A percentile compares a stretch with the other conserved stretches of the same genome.
phyloP scores from a whole-genome alignment of 495 filamentous ascomycete species.

The Oleoguttula mirabilis region DNA sequence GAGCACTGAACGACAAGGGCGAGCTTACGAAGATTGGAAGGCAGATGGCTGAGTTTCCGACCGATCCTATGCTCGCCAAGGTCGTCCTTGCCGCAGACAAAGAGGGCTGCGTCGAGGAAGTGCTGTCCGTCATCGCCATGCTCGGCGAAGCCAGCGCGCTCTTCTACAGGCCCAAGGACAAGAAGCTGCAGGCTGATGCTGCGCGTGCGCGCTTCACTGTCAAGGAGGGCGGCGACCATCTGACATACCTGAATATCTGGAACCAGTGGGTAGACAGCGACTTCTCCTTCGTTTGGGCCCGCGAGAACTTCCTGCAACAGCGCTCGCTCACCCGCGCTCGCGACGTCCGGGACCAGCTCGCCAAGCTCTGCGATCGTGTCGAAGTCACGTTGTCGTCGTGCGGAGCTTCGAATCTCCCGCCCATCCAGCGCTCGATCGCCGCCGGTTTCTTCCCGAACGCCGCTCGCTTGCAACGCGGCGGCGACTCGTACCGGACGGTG shows the following conservation, averaged over 20 bases:
- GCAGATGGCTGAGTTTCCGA: constrained; percentile 95
- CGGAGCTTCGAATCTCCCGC: constrained; percentile 56
- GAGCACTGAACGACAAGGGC: constrained; percentile 78
- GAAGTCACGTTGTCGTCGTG: constrained; percentile 59
- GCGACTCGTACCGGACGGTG: constrained; percentile 86
- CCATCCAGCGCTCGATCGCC: constrained; percentile 78
- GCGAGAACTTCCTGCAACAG: constrained; percentile 91
- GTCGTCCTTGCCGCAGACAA: constrained; percentile 80
- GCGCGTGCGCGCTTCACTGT: constrained; percentile 86
- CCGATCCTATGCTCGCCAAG: constrained; percentile 86
- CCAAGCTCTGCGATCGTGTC: constrained; percentile 87
- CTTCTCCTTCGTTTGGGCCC: constrained; percentile 77
- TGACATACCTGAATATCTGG: constrained; percentile 89
- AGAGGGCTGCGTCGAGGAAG: constrained; percentile 85
- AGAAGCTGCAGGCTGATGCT: constrained; percentile 89
- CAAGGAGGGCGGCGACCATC: constrained; percentile 84
- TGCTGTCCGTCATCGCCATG: constrained; percentile 91
- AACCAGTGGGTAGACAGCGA: constrained; percentile 94
- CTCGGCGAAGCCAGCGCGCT: constrained; percentile 76
- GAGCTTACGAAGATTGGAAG: constrained; percentile 84
- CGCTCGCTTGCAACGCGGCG: constrained; percentile 69
- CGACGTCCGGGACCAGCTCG: constrained; percentile 87
- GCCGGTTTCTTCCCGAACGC: constrained; percentile 94
- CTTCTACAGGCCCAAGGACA: constrained; percentile 95
- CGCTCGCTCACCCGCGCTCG: constrained; percentile 73